Evolutionary conservation across 768 basidiomycete genomes (phyloP).

Genomic region (Leccinellum luteum): DNA sequence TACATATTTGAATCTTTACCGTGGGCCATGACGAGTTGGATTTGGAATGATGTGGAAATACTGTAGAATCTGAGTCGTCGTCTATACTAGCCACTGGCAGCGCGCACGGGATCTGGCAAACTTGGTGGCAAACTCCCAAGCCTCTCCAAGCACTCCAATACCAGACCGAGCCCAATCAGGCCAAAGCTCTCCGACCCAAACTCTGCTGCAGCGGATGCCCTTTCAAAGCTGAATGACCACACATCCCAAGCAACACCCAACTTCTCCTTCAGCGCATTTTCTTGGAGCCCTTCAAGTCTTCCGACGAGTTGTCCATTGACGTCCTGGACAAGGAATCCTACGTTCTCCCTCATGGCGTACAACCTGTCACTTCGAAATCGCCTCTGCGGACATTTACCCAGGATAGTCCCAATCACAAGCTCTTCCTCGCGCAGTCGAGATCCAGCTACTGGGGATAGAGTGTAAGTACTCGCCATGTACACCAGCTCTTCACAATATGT

Average conservation of each 20-base stretch:
- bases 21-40: slow-evolving; percentile 10
- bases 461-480: slow-evolving; percentile 70
- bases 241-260: slow-evolving; percentile 61
- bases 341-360: slow-evolving; percentile 61
- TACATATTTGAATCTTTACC: slow-evolving; percentile 12
- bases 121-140: slow-evolving; percentile 31
- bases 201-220: slow-evolving; percentile 27
- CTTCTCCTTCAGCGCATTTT: slow-evolving; percentile 33
- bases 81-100: neutral
- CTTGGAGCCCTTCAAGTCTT: slow-evolving; percentile 21
- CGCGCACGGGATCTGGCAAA: slow-evolving; percentile 4
- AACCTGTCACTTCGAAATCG: slow-evolving; percentile 58
- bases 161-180: slow-evolving; percentile 55
- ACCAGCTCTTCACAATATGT: slow-evolving; percentile 61
- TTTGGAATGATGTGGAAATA: slow-evolving; percentile 1
- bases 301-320: slow-evolving; percentile 40
- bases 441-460: slow-evolving; percentile 55
- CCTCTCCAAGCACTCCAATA: slow-evolving; percentile 57
- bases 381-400: slow-evolving; percentile 64
- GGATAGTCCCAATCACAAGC: slow-evolving; percentile 69
- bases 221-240: slow-evolving; percentile 55
- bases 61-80: neutral
- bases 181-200: slow-evolving; percentile 68
- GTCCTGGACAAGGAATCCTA: slow-evolving; percentile 49
- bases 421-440: slow-evolving; percentile 67